Base-by-base conservation (phyloP, 768 basidiomycete species). In the Tulasnella sp. region DNA sequence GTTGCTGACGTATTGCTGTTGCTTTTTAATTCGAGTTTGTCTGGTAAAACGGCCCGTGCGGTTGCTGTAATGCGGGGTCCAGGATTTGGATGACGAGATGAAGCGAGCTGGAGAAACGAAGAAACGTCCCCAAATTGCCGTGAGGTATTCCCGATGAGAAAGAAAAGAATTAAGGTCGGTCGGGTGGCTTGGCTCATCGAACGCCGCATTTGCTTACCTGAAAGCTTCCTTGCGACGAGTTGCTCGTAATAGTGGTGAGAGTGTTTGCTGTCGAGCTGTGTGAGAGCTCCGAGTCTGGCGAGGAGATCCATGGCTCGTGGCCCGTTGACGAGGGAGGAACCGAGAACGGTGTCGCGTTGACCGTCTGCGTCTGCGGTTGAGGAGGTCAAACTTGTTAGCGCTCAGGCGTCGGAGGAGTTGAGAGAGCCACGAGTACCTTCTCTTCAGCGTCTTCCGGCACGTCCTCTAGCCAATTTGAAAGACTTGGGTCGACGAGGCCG, bases 221-320 rank as follows among this genome's bases (percentile, higher is more conserved):
- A 42, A 76, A 34, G 41, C 44, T 76, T 44, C 50, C 75, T 44
- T 34, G 44, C 31, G 44, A 34, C 75, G 44, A 76, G 20, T 76
- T 76, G 44, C 75, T 42, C 31, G 75, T 48, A 42, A 76, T 31
- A 7, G 31, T 44, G 75, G 50, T 34, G 75, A 76, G 50, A 54
- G 50, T 34, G 75, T 76, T 54, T 42, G 75, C 44, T 42, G 75
- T 76, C 16, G 75, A 76, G 40, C 44, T 76, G 75, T 48, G 75
- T 31, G 75, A 76, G 75, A 48, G 44, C 31, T 76, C 50, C 14
- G 44, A 48, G 31, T 44, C 75, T 28, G 75, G 44, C 22, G 73
- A 42, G 44, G 75, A 42, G 16, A 48, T 54, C 75, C 50, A 48
- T 48, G 44, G 44, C 44, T 42, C 31, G 50, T 42, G 41, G 44